phyloP scores from a whole-genome alignment of 176 grass and related monocot genomes.

The Zoysia pacifica region DNA sequence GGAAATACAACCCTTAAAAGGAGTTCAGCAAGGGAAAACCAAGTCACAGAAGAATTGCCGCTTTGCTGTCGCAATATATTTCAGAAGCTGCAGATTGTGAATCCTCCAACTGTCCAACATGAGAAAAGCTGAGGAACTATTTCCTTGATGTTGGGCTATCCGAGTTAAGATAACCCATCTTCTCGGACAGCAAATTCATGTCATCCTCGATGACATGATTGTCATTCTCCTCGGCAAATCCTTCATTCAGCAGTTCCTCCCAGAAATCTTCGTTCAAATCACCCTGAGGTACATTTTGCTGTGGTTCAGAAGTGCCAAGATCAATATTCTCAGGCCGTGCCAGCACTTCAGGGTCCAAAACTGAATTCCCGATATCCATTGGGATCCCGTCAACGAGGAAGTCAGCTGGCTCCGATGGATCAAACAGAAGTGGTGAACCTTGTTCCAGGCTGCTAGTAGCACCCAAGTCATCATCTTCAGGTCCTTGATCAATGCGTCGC shows the following conservation, averaged over 20 bases:
- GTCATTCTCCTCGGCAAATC: constrained; percentile 40
- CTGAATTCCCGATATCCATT: constrained; percentile 18
- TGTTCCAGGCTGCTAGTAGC: constrained; percentile 47
- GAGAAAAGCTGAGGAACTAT: background rate
- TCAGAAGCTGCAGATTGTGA: background rate
- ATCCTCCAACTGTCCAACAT: background rate
- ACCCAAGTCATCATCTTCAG: constrained; percentile 47
- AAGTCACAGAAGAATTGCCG: background rate
- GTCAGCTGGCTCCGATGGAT: constrained; percentile 33
- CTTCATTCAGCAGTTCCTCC: constrained; percentile 71
- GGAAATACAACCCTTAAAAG: background rate
- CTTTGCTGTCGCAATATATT: background rate
- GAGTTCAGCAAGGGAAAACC: background rate
- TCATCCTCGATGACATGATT: constrained; percentile 39
- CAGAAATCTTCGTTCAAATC: constrained; percentile 75
- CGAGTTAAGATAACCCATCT: constrained; percentile 61
- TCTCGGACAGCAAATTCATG: constrained; percentile 60
- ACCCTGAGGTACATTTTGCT: constrained; percentile 34
- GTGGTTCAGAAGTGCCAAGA: constrained; percentile 16
- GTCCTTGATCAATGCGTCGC: constrained; percentile 57
- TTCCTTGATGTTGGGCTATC: constrained; percentile 24
- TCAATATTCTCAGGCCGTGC: constrained; percentile 14
- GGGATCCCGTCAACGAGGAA: constrained; percentile 41
- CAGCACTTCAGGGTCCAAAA: background rate
- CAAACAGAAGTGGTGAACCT: constrained; percentile 35